A percentile compares a stretch with the other conserved stretches of the same genome.
Conservation (phyloP, 345 rosid species). For the Eucalyptus sp. region DNA sequence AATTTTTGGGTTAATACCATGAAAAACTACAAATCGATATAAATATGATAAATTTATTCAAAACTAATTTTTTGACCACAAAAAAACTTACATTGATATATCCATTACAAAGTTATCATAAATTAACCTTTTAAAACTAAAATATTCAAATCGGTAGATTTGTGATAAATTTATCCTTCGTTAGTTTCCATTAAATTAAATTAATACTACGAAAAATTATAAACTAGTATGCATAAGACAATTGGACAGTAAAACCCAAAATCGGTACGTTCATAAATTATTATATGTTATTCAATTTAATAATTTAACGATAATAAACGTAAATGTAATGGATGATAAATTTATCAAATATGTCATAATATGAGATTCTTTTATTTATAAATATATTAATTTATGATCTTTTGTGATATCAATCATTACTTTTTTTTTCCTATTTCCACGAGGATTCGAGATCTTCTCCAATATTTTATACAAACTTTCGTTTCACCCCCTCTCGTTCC, state of each 20-base stretch:
- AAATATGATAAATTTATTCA: fast-evolving
- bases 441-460: background rate
- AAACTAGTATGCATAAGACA: no score
- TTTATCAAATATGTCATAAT: no score
- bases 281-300: no score
- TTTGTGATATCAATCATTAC: fast-evolving
- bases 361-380: no score
- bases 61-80: fast-evolving
- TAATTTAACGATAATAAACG: fast-evolving
- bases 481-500: background rate
- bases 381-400: no score
- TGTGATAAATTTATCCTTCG: fast-evolving
- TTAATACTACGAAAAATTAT: fast-evolving
- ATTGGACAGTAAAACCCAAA: fast-evolving
- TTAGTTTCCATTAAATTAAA: fast-evolving
- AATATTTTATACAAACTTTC: background rate
- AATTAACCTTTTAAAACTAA: no score
- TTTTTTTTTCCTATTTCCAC: background rate
- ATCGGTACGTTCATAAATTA: fast-evolving
- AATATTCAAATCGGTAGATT: background rate
- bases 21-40: fast-evolving
- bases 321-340: no score
- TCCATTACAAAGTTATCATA: no score
- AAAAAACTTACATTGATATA: no score
- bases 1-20: background rate